Evolutionary conservation across 257 asterid species (phyloP), one percentile per base, ranked within the genome.

Genomic region (Ocimum tenuiflorum): DNA sequence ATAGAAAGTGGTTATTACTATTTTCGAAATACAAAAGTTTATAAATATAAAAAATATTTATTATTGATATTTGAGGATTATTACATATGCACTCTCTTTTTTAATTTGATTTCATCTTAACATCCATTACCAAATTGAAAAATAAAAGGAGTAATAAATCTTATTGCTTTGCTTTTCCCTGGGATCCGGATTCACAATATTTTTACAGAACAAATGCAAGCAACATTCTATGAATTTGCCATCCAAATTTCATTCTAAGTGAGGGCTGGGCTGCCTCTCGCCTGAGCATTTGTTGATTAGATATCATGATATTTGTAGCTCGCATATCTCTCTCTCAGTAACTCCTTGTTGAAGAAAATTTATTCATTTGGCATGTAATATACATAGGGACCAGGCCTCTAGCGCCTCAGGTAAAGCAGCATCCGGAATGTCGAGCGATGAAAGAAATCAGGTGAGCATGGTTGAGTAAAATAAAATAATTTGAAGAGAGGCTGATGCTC

Each of bases 371-470:
- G 22, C 60, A 60, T 77, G 58, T 85, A n/a, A n/a, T n/a, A n/a
- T n/a, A n/a, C n/a, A n/a, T n/a, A 94, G 99, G 88, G 97, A 94
- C 66, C 95, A 84, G 74, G 97, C 89, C 42, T 89, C 96, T 22
- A 92, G 95, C 65, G 85, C 94, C 68, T 89, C 95, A 2, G 95
- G 94, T 49, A 90, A 77, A 82, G 97, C 95, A 39, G 80, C 99
- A 54, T 86, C 95, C 14, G 94, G 97, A 77, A 76, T 92, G 82
- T 92, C 99, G 19, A 89, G 96, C 50, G 97, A 92, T 69, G 96
- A 86, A 75, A 89, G 80, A 18, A 89, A 83, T 75, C 3, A 27
- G 31, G 31, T 27, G 3, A 27, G 31, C 2, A n/a, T n/a, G n/a
- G n/a, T n/a, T n/a, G n/a, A n/a, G n/a, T n/a, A n/a, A n/a, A n/a